Evolutionary conservation across 1,284 basidiomycete genomes (phyloP).

Genomic region (Mycena sp.): DNA sequence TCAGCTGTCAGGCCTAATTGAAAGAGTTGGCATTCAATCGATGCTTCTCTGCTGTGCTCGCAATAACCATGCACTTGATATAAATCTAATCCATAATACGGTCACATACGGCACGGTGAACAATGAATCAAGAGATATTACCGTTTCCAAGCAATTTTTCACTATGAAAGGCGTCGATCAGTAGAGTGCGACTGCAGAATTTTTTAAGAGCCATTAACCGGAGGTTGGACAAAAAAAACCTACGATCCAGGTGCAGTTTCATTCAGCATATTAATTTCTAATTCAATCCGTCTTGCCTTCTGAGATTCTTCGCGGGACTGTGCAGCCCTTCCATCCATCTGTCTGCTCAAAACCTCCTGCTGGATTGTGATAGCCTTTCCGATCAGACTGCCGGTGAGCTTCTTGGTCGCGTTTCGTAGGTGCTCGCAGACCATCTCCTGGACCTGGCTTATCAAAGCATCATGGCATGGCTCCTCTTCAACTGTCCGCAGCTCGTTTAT

Average conservation of each 20-base stretch:
- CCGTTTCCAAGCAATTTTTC: too few species aligned
- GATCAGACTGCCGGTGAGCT: constrained; percentile 28
- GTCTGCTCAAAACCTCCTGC: constrained; percentile 6
- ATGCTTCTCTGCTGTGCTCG: constrained; percentile 13
- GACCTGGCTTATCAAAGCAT: constrained; percentile 25
- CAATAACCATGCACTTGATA: constrained; percentile 5
- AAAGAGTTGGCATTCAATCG: constrained; percentile 46
- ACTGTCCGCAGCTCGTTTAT: too few species aligned
- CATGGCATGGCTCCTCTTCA: too few species aligned
- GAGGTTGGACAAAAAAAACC: too few species aligned
- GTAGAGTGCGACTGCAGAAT: too few species aligned
- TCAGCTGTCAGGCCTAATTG: constrained; percentile 49
- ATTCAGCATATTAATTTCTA: constrained; percentile 16
- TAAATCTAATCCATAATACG: background rate
- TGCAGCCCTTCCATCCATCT: constrained; percentile 21
- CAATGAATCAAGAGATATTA: too few species aligned
- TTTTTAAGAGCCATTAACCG: too few species aligned
- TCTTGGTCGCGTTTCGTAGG: constrained; percentile 35
- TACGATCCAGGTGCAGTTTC: too few species aligned
- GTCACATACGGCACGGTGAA: too few species aligned
- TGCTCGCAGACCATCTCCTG: constrained; percentile 30
- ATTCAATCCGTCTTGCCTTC: background rate
- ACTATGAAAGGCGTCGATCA: too few species aligned
- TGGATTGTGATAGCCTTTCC: constrained; percentile 34
- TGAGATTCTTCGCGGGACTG: constrained; percentile 7